These are phyloP conservation scores for Trametes polyzona DNA, from an alignment of 1,284 basidiomycete species.

Conservation along the genomic window DNA sequence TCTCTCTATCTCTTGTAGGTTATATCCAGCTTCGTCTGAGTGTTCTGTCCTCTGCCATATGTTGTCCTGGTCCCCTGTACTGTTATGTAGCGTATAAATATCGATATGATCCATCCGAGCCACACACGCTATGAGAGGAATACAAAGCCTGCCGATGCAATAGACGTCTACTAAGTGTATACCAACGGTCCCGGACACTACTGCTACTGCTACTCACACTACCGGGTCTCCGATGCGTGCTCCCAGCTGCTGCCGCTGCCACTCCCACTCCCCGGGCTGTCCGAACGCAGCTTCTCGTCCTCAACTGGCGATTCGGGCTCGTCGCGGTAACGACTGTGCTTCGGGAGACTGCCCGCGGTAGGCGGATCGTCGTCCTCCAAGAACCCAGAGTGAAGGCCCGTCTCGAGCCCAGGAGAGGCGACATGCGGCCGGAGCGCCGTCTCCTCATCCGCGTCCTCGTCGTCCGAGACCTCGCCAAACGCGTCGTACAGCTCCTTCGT, in stretches of 20 bases:
- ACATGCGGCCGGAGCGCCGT: constrained; percentile 48
- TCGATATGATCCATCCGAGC: constrained; percentile 19
- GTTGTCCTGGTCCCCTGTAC: constrained; percentile 20
- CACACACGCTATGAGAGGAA: constrained; percentile 22
- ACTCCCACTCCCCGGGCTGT: constrained; percentile 37
- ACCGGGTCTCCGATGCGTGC: constrained; percentile 58
- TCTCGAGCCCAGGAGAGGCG: constrained; percentile 33
- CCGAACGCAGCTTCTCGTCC: constrained; percentile 38
- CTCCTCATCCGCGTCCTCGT: constrained; percentile 72
- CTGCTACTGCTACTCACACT: not conserved
- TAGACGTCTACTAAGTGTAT: constrained; percentile 2
- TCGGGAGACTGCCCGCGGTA: constrained; percentile 41
- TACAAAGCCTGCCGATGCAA: constrained; percentile 13
- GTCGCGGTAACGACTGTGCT: constrained; percentile 54
- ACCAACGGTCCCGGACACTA: not conserved
- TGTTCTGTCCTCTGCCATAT: constrained; percentile 19
- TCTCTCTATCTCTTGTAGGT: constrained; percentile 25
- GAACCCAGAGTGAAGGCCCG: constrained; percentile 64
- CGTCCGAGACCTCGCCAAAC: constrained; percentile 84
- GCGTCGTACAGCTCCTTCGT: constrained; percentile 91
- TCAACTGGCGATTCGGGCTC: constrained; percentile 48
- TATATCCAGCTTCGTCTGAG: constrained; percentile 22
- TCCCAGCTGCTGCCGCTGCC: constrained; percentile 72
- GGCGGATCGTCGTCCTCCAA: constrained; percentile 64
- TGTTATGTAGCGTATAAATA: constrained; percentile 36